Evolutionary conservation across 257 asterid genomes (phyloP).

Genomic region (Knoxia roxburghii): DNA sequence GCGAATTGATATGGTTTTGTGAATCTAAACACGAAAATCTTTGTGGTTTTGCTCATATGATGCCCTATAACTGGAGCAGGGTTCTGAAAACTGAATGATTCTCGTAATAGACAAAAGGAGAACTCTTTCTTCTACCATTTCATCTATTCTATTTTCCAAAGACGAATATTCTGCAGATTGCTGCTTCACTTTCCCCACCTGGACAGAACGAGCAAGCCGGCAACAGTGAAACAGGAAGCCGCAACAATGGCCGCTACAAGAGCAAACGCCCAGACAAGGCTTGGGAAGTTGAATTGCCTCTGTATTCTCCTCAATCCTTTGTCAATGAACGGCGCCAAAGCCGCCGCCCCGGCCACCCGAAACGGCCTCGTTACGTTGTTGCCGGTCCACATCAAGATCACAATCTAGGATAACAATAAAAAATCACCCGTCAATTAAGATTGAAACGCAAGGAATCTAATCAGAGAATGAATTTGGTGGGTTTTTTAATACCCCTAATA

Average conservation of each 20-base stretch:
- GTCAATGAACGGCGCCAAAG: slow-evolving; percentile 41
- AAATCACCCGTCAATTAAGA: background rate
- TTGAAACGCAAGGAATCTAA: background rate
- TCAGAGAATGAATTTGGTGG: too few species aligned
- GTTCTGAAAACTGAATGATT: background rate
- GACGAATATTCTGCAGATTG: background rate
- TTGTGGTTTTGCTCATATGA: too few species aligned
- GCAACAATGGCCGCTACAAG: slow-evolving; percentile 32
- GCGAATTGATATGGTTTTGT: background rate
- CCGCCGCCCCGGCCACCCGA: slow-evolving; percentile 32
- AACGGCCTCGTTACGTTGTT: slow-evolving; percentile 49
- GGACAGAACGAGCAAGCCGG: slow-evolving; percentile 44
- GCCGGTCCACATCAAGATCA: slow-evolving; percentile 48
- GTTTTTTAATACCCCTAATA: slow-evolving; percentile 20
- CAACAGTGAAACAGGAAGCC: slow-evolving; percentile 26
- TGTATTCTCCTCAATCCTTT: slow-evolving; percentile 32
- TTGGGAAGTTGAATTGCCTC: slow-evolving; percentile 35
- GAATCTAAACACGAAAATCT: background rate
- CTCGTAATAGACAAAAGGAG: background rate
- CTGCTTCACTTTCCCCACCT: slow-evolving; percentile 34
- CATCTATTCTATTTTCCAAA: background rate
- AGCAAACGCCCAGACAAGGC: slow-evolving; percentile 35
- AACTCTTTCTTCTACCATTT: too few species aligned
- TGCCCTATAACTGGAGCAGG: too few species aligned
- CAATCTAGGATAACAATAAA: slow-evolving; percentile 22